Percentiles rank a stretch among this genome's conserved stretches.
Evolutionary conservation across 352 stramenopile species (phyloP).

Genomic region (Pythium rishiriense): DNA sequence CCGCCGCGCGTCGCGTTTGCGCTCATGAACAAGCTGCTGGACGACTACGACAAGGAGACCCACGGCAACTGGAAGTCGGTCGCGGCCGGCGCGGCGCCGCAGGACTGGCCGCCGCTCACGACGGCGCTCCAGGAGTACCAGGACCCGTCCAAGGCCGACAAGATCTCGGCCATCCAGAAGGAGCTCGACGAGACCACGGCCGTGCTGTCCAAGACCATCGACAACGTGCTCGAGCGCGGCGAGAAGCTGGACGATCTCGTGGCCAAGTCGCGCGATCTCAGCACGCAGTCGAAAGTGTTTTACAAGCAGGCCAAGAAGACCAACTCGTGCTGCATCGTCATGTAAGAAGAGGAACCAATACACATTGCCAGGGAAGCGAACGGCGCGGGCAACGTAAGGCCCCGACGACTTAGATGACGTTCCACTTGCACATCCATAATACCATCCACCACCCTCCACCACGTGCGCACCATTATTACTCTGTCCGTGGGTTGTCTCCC

Average conservation of each 20-base stretch:
- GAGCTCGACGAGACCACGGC: conserved; percentile 99
- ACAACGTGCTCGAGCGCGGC: conserved; percentile 97
- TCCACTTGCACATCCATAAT: too few relatives aligned
- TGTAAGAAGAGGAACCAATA: conserved; percentile 43
- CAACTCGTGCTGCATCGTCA: conserved; percentile 97
- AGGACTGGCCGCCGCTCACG: conserved; percentile 88
- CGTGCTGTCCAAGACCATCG: conserved; percentile 99
- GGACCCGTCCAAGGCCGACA: conserved; percentile 98
- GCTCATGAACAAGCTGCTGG: conserved; percentile 95
- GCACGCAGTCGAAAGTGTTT: conserved; percentile 99
- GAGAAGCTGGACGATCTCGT: conserved; percentile 99
- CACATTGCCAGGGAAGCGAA: background rate
- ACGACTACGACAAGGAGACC: conserved; percentile 92
- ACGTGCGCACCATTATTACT: too few relatives aligned
- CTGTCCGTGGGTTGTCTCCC: too few relatives aligned
- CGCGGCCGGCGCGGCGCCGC: conserved; percentile 52
- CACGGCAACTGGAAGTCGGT: conserved; percentile 62
- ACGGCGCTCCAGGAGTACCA: conserved; percentile 97
- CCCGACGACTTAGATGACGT: background rate
- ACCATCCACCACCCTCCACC: too few relatives aligned
- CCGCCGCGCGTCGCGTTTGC: conserved; percentile 97
- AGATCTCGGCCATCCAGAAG: conserved; percentile 99
- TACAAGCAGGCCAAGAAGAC: conserved; percentile 99
- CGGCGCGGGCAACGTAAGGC: background rate
- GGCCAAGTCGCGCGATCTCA: conserved; percentile 98